Evolutionary conservation across 495 filamentous ascomycete species (phyloP).

Genomic region (Oidiodendron maius): DNA sequence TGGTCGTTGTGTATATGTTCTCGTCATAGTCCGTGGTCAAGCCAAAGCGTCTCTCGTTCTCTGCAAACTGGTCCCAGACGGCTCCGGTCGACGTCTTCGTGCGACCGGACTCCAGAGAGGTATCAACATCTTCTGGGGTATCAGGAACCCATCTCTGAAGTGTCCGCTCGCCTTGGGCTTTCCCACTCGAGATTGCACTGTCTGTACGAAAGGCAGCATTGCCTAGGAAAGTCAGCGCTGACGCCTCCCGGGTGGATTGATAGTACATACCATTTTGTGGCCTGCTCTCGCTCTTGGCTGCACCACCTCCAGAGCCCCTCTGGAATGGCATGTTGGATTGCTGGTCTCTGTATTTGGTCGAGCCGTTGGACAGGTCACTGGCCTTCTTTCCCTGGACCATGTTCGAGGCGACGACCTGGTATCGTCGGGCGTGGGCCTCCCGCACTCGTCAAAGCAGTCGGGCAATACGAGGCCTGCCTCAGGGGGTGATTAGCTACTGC

Average conservation of each 20-base stretch:
- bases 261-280: constrained; percentile 61
- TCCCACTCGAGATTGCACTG: constrained; percentile 74
- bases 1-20: constrained; percentile 85
- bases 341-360: constrained; percentile 23
- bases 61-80: constrained; percentile 90
- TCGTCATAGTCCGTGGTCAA: constrained; percentile 85
- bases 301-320: constrained; percentile 62
- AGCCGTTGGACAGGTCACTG: constrained; percentile 33
- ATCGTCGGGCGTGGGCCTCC: constrained; percentile 1
- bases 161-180: constrained; percentile 61
- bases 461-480: constrained; percentile 2
- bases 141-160: constrained; percentile 84
- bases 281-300: constrained; percentile 43
- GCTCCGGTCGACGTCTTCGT: constrained; percentile 28
- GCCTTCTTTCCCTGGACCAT: constrained; percentile 23
- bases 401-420: constrained; percentile 20
- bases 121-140: constrained; percentile 48
- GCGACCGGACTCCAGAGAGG: constrained; percentile 58
- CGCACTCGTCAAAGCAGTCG: constrained; percentile 29
- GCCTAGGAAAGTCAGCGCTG: constrained; percentile 10
- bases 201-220: constrained; percentile 69
- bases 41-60: constrained; percentile 82
- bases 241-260: not conserved
- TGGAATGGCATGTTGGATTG: constrained; percentile 67
- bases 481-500: not conserved